Evolutionary conservation across 1,284 basidiomycete species (phyloP), one percentile per base, ranked within the genome.

Genomic region (Sutorius eximius): DNA sequence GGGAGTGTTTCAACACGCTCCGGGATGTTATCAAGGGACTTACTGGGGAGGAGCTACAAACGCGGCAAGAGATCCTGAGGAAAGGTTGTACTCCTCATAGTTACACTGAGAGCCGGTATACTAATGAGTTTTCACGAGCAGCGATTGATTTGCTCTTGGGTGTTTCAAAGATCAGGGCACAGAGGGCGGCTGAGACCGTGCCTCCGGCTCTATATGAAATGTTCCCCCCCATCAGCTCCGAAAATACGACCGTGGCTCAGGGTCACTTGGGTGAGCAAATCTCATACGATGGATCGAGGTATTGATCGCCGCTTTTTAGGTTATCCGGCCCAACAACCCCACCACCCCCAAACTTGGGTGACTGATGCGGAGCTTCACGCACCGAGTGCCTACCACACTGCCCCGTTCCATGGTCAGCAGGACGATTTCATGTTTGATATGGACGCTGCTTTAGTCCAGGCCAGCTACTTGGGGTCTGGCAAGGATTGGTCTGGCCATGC

Each of bases 21-120:
- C 50, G 49, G 32, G 34, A 30, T 4, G 29, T 50, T 36, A 59
- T 70, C 46, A 56, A 51, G 20, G 33, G 54, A 10, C 24, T 63
- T 20, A 69, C 61, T 4, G 53, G 56, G 29, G 48, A 61, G 15
- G 58, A 59, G 16, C 53, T 27, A 2, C 42, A 42, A 15, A 69
- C 51, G 7, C 66, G 66, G 15, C 46, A 63, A 1, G 68, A 68
- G 22, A 55, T 56, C 15, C 24, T 67, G 12, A 44, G 15, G 11
- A 65, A 57, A 65, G 64, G 65, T 66, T 56, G 50, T 18, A 7
- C 29, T 49, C 33, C 7, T 13, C 32, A n/a, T 44, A 4, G 30
- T 38, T 12, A 16, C 38, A 15, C 20, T 13, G 5, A 33, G n/a
- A 13, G 5, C 24, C 22, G 22, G 45, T 58, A 13, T 32, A 24